phyloP scores from a whole-genome alignment of 345 rosid genomes.

The Sonneratia caseolaris region DNA sequence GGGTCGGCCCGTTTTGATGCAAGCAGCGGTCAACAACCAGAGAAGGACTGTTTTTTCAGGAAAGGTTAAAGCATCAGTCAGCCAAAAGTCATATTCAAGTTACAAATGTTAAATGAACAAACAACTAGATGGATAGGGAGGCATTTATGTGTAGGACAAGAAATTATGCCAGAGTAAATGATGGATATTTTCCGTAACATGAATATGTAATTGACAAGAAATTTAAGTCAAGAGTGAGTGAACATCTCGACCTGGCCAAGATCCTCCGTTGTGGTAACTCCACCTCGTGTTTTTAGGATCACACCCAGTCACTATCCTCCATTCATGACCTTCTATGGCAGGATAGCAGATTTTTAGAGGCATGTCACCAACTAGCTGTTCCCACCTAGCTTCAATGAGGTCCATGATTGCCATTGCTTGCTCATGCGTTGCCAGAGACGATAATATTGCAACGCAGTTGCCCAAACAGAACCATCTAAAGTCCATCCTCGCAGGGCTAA shows the following conservation, averaged over 20 bases:
- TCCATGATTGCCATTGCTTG: conserved; percentile 53
- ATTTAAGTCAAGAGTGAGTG: background rate
- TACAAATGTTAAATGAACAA: too few species aligned
- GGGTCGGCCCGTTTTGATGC: background rate
- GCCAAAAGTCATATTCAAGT: too few species aligned
- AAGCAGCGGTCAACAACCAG: background rate
- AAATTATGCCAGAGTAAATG: too few species aligned
- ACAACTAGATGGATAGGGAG: too few species aligned
- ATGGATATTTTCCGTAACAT: too few species aligned
- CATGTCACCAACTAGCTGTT: conserved; percentile 52
- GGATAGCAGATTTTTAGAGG: conserved; percentile 42
- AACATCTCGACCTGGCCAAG: conserved; percentile 40
- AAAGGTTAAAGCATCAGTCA: too few species aligned
- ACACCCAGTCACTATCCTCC: conserved; percentile 42
- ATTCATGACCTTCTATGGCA: conserved; percentile 42
- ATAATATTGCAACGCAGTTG: conserved; percentile 35
- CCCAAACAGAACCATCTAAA: conserved; percentile 49
- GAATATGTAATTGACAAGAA: background rate
- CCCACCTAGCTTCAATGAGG: conserved; percentile 45
- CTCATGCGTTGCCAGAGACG: conserved; percentile 39
- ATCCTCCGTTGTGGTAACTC: conserved; percentile 53
- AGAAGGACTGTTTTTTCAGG: background rate
- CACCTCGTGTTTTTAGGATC: conserved; percentile 50
- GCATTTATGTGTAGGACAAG: too few species aligned
- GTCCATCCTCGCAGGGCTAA: conserved; percentile 52